These are phyloP conservation scores for Colletotrichum tofieldiae DNA, from an alignment of 2,329 filamentous ascomycete species.

Conservation along the genomic window DNA sequence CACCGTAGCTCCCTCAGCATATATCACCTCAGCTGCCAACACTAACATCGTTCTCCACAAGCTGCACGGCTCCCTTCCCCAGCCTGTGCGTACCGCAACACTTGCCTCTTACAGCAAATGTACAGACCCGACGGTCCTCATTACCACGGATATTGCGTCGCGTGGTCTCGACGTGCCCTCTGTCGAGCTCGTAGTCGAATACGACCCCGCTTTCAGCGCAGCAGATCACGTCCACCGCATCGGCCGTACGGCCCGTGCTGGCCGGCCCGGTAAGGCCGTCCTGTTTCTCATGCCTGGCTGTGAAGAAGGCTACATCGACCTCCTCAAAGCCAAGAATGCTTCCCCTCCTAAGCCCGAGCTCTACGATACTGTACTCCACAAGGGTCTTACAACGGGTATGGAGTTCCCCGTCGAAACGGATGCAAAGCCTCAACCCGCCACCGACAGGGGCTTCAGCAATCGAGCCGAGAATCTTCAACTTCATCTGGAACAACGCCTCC, in stretches of 20 bases:
- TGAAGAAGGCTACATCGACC: conserved; percentile 90
- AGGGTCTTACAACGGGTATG: conserved; percentile 74
- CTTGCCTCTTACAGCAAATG: conserved; percentile 84
- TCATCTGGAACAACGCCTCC: conserved; percentile 72
- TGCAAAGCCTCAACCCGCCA: conserved; percentile 57
- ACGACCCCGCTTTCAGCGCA: conserved; percentile 93
- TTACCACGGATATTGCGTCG: conserved; percentile 96
- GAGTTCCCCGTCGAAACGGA: conserved; percentile 81
- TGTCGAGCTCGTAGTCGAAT: conserved; percentile 95
- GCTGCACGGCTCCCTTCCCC: conserved; percentile 92
- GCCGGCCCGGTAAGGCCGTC: conserved; percentile 86
- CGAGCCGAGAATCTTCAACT: conserved; percentile 72
- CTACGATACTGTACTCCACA: conserved; percentile 73
- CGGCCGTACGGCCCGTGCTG: conserved; percentile 93
- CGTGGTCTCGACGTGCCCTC: conserved; percentile 96
- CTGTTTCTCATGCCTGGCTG: conserved; percentile 92
- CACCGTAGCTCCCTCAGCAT: conserved; percentile 79
- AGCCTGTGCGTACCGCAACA: conserved; percentile 89
- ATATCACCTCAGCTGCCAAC: conserved; percentile 83
- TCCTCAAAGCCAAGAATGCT: conserved; percentile 68
- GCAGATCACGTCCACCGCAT: conserved; percentile 96
- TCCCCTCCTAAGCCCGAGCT: conserved; percentile 65
- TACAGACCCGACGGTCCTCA: conserved; percentile 83
- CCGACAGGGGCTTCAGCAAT: conserved; percentile 60
- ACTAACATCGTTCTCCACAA: conserved; percentile 82